Evolutionary conservation across 805 yeast species (phyloP).

Genomic region (Candida vaughaniae): DNA sequence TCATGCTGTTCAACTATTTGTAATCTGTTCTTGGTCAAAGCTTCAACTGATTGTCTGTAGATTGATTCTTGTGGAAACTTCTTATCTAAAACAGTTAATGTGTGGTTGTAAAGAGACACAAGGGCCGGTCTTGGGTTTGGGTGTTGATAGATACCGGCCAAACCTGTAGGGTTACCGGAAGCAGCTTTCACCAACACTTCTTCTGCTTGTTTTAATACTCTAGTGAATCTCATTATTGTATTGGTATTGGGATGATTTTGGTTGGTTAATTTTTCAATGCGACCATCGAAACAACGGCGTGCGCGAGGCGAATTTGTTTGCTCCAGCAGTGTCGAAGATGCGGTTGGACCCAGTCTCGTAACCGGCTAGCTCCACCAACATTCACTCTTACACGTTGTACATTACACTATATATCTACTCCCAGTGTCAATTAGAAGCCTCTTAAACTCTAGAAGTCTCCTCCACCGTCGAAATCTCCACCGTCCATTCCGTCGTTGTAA

Average conservation of each 20-base stretch:
- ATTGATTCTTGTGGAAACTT: constrained; percentile 73
- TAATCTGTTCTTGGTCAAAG: constrained; percentile 68
- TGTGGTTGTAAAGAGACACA: constrained; percentile 65
- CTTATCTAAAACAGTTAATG: constrained; percentile 55
- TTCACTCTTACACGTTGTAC: constrained; percentile 1
- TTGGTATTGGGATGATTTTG: constrained; percentile 11
- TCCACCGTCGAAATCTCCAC: constrained; percentile 16
- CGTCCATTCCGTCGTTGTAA: constrained; percentile 37
- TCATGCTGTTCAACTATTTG: constrained; percentile 63
- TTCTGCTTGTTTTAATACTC: constrained; percentile 43
- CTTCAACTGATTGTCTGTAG: constrained; percentile 72
- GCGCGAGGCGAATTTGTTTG: too few relatives aligned
- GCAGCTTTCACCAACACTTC: constrained; percentile 59
- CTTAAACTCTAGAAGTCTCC: constrained; percentile 13
- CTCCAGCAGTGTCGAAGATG: too few relatives aligned
- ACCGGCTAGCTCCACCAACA: too few relatives aligned
- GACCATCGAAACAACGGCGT: too few relatives aligned
- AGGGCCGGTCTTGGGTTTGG: constrained; percentile 84
- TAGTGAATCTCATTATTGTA: constrained; percentile 39
- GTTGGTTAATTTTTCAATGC: constrained; percentile 14
- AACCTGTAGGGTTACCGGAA: constrained; percentile 73
- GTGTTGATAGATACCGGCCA: constrained; percentile 75
- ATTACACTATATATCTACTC: too few relatives aligned
- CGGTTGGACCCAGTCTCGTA: too few relatives aligned
- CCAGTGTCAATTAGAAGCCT: too few relatives aligned